Percentiles rank a stretch among this genome's conserved stretches.
Conservation (phyloP, 2,329 filamentous ascomycete species). For the Penicillium expansum region DNA sequence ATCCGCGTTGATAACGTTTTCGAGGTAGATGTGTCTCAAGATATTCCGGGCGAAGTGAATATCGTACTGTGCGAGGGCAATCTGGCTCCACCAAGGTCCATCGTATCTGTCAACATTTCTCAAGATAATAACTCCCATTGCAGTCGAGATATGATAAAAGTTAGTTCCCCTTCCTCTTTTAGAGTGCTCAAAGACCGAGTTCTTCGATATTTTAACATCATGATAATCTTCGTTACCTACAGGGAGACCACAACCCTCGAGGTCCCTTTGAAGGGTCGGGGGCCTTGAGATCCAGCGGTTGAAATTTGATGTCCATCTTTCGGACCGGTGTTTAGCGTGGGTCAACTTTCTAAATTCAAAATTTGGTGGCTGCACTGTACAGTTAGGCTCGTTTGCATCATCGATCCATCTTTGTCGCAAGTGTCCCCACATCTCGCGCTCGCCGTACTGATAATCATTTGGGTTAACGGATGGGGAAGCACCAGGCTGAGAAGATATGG, state of each 20-base stretch:
- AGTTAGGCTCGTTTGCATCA: background rate
- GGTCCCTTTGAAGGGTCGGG: background rate
- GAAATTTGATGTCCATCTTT: background rate
- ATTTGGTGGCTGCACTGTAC: background rate
- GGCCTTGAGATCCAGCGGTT: background rate
- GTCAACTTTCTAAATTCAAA: background rate
- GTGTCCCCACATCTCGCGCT: background rate
- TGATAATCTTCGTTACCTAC: background rate
- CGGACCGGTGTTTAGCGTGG: background rate
- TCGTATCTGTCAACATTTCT: background rate
- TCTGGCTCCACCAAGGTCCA: background rate
- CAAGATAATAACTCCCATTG: background rate
- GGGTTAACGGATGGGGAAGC: background rate
- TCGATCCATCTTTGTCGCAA: conserved; percentile 1
- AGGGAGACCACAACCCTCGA: background rate
- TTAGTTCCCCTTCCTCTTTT: background rate
- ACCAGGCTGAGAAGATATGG: background rate
- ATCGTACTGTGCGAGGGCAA: background rate
- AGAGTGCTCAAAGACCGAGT: background rate
- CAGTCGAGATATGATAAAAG: background rate
- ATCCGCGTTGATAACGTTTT: background rate
- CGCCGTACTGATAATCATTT: background rate
- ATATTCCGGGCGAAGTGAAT: background rate
- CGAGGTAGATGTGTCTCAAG: background rate
- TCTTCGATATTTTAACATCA: background rate